Conservation (phyloP, 192 early-diverging fungal genomes). For the Coemansia sp. region DNA sequence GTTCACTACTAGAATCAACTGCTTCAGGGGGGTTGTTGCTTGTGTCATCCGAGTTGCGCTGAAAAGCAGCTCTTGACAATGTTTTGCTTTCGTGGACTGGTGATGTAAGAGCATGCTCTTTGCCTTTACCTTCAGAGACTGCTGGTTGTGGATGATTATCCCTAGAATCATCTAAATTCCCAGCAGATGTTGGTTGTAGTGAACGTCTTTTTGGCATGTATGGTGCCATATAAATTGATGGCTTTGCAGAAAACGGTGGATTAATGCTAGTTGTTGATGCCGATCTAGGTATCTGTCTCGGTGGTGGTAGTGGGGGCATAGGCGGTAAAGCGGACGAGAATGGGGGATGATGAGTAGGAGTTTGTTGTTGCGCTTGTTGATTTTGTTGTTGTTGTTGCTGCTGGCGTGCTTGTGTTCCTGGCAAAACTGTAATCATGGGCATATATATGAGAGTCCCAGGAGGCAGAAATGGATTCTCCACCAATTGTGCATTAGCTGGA, state of each 20-base stretch:
- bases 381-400: neutral
- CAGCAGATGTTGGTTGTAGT: neutral
- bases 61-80: neutral
- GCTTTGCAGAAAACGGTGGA: neutral
- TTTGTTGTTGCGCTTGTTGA: neutral
- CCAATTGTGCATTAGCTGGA: slow-evolving; percentile 1
- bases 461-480: slow-evolving; percentile 20
- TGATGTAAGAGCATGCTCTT: neutral
- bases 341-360: neutral
- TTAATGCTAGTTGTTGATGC: neutral
- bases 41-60: neutral
- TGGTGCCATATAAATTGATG: neutral
- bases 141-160: neutral
- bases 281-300: neutral
- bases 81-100: neutral
- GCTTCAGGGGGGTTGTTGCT: neutral
- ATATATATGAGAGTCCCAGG: slow-evolving; percentile 29
- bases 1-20: neutral
- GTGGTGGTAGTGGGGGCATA: neutral
- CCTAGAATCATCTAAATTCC: neutral
- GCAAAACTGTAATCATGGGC: slow-evolving; percentile 22
- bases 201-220: neutral
- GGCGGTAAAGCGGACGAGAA: neutral
- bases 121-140: neutral
- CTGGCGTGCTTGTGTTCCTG: slow-evolving; percentile 1